Evolutionary conservation across 139 green algal species (phyloP).

Genomic region (Tetraselmis striata): DNA sequence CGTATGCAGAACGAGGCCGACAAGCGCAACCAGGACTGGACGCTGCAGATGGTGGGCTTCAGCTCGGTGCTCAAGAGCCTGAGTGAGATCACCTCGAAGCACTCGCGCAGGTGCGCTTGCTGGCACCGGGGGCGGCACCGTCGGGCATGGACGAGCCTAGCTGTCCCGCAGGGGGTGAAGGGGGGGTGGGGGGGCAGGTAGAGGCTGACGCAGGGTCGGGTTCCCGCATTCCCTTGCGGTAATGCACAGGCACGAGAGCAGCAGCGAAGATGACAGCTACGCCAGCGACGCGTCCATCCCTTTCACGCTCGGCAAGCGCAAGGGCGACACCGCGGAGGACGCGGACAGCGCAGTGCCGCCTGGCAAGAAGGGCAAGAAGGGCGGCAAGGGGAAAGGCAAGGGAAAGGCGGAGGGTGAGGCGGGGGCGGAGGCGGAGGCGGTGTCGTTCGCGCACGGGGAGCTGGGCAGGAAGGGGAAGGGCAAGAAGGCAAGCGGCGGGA

Average conservation of each 20-base stretch:
- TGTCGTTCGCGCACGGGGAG: neutral
- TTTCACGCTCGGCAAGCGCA: neutral
- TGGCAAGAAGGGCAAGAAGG: neutral
- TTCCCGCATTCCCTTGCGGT: no score
- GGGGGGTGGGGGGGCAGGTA: no score
- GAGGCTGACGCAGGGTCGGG: no score
- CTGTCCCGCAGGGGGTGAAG: no score
- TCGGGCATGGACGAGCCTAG: no score
- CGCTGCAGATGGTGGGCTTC: constrained; percentile 62
- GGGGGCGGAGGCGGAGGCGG: no score
- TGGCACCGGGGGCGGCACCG: no score
- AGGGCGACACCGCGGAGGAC: neutral
- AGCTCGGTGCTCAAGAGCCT: constrained; percentile 58
- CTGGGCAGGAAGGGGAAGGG: constrained; percentile 7
- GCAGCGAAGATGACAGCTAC: constrained; percentile 9
- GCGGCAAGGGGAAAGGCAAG: neutral
- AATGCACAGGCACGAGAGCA: no score
- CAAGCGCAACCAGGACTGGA: constrained; percentile 52
- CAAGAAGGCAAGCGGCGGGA: no score
- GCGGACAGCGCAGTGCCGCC: neutral
- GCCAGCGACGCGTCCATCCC: constrained; percentile 21
- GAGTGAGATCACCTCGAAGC: constrained; percentile 47
- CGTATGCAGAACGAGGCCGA: constrained; percentile 44
- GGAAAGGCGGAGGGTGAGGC: no score
- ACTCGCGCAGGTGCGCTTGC: neutral